Evolutionary conservation across 768 basidiomycete species (phyloP).

Genomic region (Strobilomyces echinocephalus): DNA sequence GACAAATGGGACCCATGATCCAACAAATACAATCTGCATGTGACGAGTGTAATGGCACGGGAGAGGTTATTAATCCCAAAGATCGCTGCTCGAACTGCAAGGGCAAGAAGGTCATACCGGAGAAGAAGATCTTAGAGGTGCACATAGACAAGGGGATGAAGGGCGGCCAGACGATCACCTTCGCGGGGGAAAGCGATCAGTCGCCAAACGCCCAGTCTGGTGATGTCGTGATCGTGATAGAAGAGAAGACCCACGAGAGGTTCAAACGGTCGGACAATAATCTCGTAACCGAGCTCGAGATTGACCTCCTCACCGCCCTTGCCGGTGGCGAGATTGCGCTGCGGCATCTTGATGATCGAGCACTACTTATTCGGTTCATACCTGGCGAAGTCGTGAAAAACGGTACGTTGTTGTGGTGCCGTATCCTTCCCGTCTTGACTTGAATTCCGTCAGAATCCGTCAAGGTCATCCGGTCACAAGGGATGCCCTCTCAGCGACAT

Average conservation of each 20-base stretch:
- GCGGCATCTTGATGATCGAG: conserved; percentile 91
- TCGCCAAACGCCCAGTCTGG: conserved; percentile 85
- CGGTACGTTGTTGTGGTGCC: conserved; percentile 47
- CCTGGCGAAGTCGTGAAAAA: conserved; percentile 93
- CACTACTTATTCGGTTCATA: conserved; percentile 72
- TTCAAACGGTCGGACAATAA: conserved; percentile 90
- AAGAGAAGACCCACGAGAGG: conserved; percentile 85
- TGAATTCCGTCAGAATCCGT: conserved; percentile 55
- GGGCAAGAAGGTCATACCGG: conserved; percentile 90
- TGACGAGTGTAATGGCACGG: conserved; percentile 89
- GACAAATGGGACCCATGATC: conserved; percentile 99
- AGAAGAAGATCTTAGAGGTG: conserved; percentile 97
- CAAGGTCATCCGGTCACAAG: conserved; percentile 90
- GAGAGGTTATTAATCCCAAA: conserved; percentile 91
- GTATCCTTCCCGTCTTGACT: not conserved
- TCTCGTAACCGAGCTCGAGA: conserved; percentile 78
- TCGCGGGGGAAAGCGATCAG: conserved; percentile 89
- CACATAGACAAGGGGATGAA: conserved; percentile 99
- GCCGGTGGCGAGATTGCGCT: conserved; percentile 89
- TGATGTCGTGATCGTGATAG: conserved; percentile 90
- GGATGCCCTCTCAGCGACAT: conserved; percentile 98
- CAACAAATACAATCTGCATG: conserved; percentile 97
- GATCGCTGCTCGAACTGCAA: conserved; percentile 91
- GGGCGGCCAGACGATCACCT: conserved; percentile 84
- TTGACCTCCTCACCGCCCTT: conserved; percentile 90